These are phyloP conservation scores for Poronia punctata DNA, from an alignment of 495 filamentous ascomycete species.

Conservation along the genomic window DNA sequence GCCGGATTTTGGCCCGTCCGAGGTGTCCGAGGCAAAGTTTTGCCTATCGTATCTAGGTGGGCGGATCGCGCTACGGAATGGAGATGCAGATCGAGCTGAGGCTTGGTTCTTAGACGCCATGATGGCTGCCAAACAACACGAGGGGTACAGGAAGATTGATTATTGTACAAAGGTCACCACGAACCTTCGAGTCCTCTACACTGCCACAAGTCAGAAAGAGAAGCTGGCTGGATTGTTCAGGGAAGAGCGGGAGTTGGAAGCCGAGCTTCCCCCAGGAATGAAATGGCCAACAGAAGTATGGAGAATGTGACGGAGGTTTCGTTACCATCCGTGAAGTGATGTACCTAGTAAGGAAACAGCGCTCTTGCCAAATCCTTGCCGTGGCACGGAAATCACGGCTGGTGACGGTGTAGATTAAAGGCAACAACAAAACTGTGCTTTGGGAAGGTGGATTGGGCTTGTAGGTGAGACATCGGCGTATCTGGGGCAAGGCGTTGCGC, in stretches of 20 bases:
- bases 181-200: conserved; percentile 9
- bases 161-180: conserved; percentile 5
- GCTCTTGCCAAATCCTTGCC: too few relatives aligned
- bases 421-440: too few relatives aligned
- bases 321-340: too few relatives aligned
- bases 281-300: conserved; percentile 3
- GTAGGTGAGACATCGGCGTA: too few relatives aligned
- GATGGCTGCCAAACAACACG: conserved; percentile 1
- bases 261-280: not conserved
- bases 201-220: conserved; percentile 3
- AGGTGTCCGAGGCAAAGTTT: not conserved
- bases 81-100: conserved; percentile 8
- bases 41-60: conserved; percentile 9
- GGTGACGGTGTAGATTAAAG: too few relatives aligned
- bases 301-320: too few relatives aligned
- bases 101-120: conserved; percentile 8
- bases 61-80: conserved; percentile 7
- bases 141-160: not conserved
- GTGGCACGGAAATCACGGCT: too few relatives aligned
- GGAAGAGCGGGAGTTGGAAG: conserved; percentile 1
- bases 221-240: conserved; percentile 2
- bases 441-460: too few relatives aligned
- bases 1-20: not conserved
- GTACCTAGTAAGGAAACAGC: too few relatives aligned
- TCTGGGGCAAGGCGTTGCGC: too few relatives aligned